Evolutionary conservation across 441 rosid species (phyloP), one percentile per base, ranked within the genome.

Genomic region (Syzygium syzygioides): DNA sequence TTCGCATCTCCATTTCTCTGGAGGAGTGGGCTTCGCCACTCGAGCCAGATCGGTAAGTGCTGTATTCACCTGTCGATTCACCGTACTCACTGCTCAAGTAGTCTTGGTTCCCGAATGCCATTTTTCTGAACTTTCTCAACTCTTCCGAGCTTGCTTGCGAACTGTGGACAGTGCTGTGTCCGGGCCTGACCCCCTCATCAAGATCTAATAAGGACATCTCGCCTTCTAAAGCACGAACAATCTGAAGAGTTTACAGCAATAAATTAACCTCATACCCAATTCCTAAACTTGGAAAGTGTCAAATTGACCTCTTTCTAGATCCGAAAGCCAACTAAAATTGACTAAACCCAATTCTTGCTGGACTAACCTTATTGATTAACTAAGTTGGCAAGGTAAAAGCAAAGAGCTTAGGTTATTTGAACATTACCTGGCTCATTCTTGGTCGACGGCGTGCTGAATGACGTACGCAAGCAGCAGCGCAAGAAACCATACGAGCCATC

Each of bases 181-280:
- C 99, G 2, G 99, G 99, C 92, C 95, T 94, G 53, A 96, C 94
- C 88, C 98, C 98, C 92, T 96, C 99, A 79, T 95, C 94, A 11
- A 97, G 94, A 89, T 98, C 99, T 2, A 95, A 90, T 23, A 98
- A 89, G 6, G 98, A 95, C 57, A 93, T 94, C 2, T 94, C 97
- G 86, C 99, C 99, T 92, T 98, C 99, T 60, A 98, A 88, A 55
- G 98, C 96, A 32, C 98, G 97, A 57, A 98, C 99, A 56, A 97
- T 95, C 99, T 98, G 98, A 76, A 37, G 12, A 20, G 53, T 23
- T 76, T 13, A 76, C 83, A 41, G 52, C 25, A 41, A 76, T 13
- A 23, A 26, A 76, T 76, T 41, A 76, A 76, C n/a, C 83, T 23
- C 83, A 13, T 41, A 13, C 52, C 52, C 15, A 12, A 76, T 41